phyloP scores from a whole-genome alignment of 2,329 filamentous ascomycete genomes.

The Talaromyces sp. region DNA sequence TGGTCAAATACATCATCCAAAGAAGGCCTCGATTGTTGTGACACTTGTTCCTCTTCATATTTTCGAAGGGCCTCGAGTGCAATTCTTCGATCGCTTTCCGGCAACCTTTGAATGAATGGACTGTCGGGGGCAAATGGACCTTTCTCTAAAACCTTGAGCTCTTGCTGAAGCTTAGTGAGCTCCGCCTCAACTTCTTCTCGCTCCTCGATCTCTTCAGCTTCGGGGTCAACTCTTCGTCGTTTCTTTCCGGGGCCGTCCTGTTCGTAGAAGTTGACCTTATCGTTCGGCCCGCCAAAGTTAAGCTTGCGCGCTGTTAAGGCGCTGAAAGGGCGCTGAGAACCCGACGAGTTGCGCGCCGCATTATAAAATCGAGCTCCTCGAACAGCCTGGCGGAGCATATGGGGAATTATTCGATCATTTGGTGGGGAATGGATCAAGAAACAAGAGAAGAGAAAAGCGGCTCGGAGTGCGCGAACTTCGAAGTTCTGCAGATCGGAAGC shows the following conservation, averaged over 20 bases:
- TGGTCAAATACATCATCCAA: slow-evolving; percentile 45
- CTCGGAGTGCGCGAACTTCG: neutral
- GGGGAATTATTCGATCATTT: slow-evolving; percentile 37
- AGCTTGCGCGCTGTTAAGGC: slow-evolving; percentile 32
- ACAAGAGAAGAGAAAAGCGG: neutral
- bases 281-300: slow-evolving; percentile 40
- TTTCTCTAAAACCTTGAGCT: slow-evolving; percentile 43
- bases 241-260: slow-evolving; percentile 42
- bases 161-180: slow-evolving; percentile 43
- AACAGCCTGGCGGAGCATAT: slow-evolving; percentile 49
- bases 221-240: slow-evolving; percentile 40
- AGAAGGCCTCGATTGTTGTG: slow-evolving; percentile 25
- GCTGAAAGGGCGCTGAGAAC: slow-evolving; percentile 35
- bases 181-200: slow-evolving; percentile 40
- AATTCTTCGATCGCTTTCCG: slow-evolving; percentile 45
- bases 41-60: slow-evolving; percentile 42
- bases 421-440: slow-evolving; percentile 10
- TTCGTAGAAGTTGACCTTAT: slow-evolving; percentile 49
- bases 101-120: slow-evolving; percentile 46
- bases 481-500: slow-evolving; percentile 26
- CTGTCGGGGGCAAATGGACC: slow-evolving; percentile 49
- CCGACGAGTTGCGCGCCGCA: slow-evolving; percentile 40
- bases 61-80: slow-evolving; percentile 47
- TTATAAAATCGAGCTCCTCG: slow-evolving; percentile 48
- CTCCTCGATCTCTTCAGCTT: slow-evolving; percentile 43